Base-by-base conservation (phyloP, 768 basidiomycete genomes). In the Boletus coccyginus region DNA sequence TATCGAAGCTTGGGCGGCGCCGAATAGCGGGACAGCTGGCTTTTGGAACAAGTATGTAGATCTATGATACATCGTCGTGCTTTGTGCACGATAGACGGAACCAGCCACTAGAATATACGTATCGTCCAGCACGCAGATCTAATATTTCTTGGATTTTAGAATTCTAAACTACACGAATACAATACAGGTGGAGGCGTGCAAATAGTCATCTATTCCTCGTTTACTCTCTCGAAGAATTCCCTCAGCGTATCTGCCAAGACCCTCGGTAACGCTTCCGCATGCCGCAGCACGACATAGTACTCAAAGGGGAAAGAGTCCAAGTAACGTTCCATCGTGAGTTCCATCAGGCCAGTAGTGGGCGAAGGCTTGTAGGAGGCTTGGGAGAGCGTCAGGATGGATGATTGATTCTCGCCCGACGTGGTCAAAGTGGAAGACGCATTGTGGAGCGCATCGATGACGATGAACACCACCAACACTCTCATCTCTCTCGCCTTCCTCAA, bases 301-400 rank as follows among this genome's bases (percentile, higher is more conserved):
- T 98, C 93, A 74, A 98, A 98, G 0, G 97, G 97, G 81, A 98
- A 98, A 4, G 92, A 87, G 68, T 98, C 96, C 62, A 98, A 74
- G 70, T 99, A 98, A 46, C 92, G 84, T 64, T 88, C 81, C 74
- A 96, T 81, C 66, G 90, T 84, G 56, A 99, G 74, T 71, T 97
- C 90, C 87, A 94, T 88, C 52, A 78, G 77, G 9, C 93, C 93
- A 1, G 70, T 71, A 12, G 63, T 60, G 10, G 64, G 61, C 19
- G 71, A 71, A 17, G 60, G 60, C 73, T 87, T 90, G 78, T 93
- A 96, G 43, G 90, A 86, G 3, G 88, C 94, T 62, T 91, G 90
- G 59, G 94, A 91, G 87, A 98, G 95, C 7, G 89, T 85, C 55
- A 99, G 76, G 63, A 99, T 97, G 9, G 96, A 97, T 54, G 85